Base-by-base conservation (phyloP, 2,329 filamentous ascomycete species). In the Aspergillus sp. region DNA sequence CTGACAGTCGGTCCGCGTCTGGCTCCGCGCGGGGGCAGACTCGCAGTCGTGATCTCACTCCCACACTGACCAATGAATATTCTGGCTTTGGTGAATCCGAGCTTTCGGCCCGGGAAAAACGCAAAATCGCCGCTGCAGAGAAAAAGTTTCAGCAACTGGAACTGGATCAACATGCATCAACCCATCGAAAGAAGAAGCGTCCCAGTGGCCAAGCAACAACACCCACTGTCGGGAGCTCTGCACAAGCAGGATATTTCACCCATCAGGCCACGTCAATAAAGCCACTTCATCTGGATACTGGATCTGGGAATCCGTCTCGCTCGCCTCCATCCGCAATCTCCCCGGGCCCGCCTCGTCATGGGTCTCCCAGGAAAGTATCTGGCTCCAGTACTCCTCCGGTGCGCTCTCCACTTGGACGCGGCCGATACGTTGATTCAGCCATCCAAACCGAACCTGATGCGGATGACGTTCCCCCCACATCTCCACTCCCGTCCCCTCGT, bases 121-220 rank as follows among this genome's bases (percentile, higher is more conserved):
- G 79, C 46, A 84, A 84, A 61, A 71, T 84, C 37, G 77, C 79
- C 42, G 78, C 79, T 43, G 76, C 78, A 34, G 80, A 83, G 54
- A 78, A 78, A 50, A 74, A 82, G 46, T 83, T 83, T 49, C 74
- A 79, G 49, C 74, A 79, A 53, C 68, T 81, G 49, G 80, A 82
- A 53, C 70, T 76, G 38, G 77, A 82, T 47, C 76, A 78, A 51
- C 71, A 75, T 45, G 50, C 57, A 11, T 48, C 38, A 11, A 49
- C 56, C 29, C 74, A 73, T 43, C 27, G 30, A 9, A 74, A 70
- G 51, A 77, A 76, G 61, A 78, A 82, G 56, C 70, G 76, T 42
- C 73, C 72, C 44, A 81, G 76, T 56, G 77, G 72, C 35, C 75
- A 75, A 39, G 78, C 76, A 13, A 69, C 64, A 10, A 67, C 78